Base-by-base conservation (phyloP, 345 rosid species). In the Camelina sativa region DNA sequence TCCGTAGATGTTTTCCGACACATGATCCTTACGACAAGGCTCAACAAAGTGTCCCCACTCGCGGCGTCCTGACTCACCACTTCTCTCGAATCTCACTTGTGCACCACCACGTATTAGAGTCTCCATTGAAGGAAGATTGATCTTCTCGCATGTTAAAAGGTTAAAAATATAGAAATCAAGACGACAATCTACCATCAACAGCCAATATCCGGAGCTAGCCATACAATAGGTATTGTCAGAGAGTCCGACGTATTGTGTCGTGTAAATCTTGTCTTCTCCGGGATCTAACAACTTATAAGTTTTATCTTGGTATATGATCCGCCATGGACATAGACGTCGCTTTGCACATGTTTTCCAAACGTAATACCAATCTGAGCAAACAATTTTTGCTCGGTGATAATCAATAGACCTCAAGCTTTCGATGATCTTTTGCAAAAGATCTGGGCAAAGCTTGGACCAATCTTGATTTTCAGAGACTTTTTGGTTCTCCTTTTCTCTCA, bases 341-440 rank as follows among this genome's bases (percentile, higher is more conserved):
- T 34, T 34, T 34, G 37, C 8, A 8, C 37, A 7, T 34, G 37
- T 34, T 19, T 11, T 60, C 65, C 47, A 60, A 60, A 60, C 47
- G 1, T 11, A 6, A 6, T 60, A 38, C 65, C 65, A 60, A 38
- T 60, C 47, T 19, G 48, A 60, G 11, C 65, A 60, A 60, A 38
- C 47, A 0, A 1, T 1, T 60, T 60, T 60, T 38, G 65, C 48
- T 60, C 11, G n/a, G 48, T 60, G 1, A 19, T 19, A 19, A 38
- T 11, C 32, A 11, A 19, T 11, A 19, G 3, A 38, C 48, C 32
- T 60, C 10, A 60, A 38, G 48, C 48, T 60, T 38, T 60, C 65
- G 48, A 60, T 3, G 65, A 60, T 60, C 16, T 1, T 11, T 38
- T 28, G 11, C 15, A 60, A 38, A 38, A 60, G 6, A 7, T 60